Conservation (phyloP, 164 flowering plant species). For the Houttuynia cordata region DNA sequence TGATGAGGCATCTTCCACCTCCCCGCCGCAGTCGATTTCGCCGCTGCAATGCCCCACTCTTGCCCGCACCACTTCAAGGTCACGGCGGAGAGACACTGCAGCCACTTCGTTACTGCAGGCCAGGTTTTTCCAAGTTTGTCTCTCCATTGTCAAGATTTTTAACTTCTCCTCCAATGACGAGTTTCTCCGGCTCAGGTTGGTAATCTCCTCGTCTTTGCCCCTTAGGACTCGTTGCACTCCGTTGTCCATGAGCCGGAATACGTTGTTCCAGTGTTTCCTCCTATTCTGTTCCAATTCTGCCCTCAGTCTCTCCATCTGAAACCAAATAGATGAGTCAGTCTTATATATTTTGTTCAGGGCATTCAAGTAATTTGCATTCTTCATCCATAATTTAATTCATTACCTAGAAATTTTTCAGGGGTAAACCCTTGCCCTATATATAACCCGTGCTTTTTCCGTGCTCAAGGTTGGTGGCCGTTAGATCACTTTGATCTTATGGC, state of each 20-base stretch:
- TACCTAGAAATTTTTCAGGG: too few species aligned
- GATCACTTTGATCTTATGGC: too few species aligned
- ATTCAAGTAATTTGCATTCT: too few species aligned
- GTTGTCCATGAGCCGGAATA: background rate
- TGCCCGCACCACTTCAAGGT: conserved; percentile 6
- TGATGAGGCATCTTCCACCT: background rate
- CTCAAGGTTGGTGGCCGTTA: too few species aligned
- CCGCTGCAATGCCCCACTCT: conserved; percentile 1
- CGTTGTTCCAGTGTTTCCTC: conserved; percentile 3
- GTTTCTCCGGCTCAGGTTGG: conserved; percentile 3
- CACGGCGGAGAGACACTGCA: conserved; percentile 6
- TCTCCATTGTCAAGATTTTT: conserved; percentile 5
- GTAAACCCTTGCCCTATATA: too few species aligned
- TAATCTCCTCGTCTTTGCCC: conserved; percentile 10
- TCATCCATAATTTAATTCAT: too few species aligned
- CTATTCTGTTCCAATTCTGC: conserved; percentile 7
- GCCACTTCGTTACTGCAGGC: conserved; percentile 8
- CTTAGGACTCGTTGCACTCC: conserved; percentile 6
- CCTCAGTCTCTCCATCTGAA: conserved; percentile 10
- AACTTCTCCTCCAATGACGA: conserved; percentile 9
- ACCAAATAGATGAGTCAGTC: background rate
- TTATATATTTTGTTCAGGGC: too few species aligned
- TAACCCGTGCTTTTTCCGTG: too few species aligned
- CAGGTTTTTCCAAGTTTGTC: conserved; percentile 6
- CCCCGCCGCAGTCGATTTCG: background rate